Evolutionary conservation across 2,329 filamentous ascomycete genomes (phyloP).

Genomic region (Rosellinia necatrix): DNA sequence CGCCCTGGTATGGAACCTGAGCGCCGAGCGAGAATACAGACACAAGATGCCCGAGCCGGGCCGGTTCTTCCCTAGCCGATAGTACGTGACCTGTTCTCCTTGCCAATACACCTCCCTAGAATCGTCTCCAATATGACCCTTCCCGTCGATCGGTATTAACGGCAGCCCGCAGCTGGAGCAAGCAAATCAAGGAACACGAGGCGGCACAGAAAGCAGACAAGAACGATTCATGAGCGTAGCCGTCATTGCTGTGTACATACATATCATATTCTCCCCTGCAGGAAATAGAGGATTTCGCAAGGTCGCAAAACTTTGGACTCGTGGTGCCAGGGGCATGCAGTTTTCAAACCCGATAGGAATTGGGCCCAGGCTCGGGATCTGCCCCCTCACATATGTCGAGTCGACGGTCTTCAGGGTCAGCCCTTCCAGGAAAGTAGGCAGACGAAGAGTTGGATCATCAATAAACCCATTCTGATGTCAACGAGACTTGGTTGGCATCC

Average conservation of each 20-base stretch:
- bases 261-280: conserved; percentile 22
- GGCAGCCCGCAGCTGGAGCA: conserved; percentile 47
- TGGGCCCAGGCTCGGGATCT: no score
- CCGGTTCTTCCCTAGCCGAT: conserved; percentile 84
- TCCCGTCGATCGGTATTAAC: conserved; percentile 15
- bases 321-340: neutral
- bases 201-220: conserved; percentile 41
- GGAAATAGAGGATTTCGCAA: conserved; percentile 25
- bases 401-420: no score
- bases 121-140: no score
- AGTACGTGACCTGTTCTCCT: conserved; percentile 58
- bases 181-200: conserved; percentile 52
- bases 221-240: conserved; percentile 33
- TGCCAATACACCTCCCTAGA: no score
- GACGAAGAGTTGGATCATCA: neutral
- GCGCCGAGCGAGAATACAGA: conserved; percentile 74
- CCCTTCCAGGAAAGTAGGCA: neutral
- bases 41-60: conserved; percentile 78
- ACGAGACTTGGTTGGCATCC: neutral
- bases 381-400: no score
- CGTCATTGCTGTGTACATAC: conserved; percentile 31
- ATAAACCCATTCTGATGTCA: neutral
- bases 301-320: neutral
- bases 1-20: conserved; percentile 69
- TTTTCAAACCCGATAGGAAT: neutral